Conservation (phyloP, 345 rosid genomes). For the Acer negundo region DNA sequence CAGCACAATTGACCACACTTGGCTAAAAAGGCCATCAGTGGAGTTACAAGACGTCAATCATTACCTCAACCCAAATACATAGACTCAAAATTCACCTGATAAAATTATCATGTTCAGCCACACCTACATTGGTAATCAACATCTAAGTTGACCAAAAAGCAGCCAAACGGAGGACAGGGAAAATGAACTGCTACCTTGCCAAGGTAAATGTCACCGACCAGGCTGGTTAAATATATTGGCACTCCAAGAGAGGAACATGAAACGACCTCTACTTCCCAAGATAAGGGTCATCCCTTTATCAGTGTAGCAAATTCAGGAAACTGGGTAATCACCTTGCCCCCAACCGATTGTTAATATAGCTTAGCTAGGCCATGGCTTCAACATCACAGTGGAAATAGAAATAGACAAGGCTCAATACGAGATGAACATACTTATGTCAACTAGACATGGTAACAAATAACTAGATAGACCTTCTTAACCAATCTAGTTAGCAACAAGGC, state of each 20-base stretch:
- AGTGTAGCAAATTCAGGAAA: background rate
- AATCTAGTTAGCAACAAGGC: background rate
- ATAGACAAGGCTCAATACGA: background rate
- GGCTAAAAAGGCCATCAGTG: constrained; percentile 28
- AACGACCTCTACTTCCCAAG: constrained; percentile 9
- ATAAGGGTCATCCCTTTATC: constrained; percentile 1
- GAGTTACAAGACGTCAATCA: constrained; percentile 23
- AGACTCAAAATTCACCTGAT: constrained; percentile 15
- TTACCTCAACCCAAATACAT: constrained; percentile 22
- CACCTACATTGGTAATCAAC: constrained; percentile 6
- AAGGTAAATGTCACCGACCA: constrained; percentile 6
- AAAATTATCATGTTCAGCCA: constrained; percentile 18
- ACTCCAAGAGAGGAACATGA: background rate
- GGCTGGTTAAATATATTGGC: background rate
- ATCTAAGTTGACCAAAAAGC: constrained; percentile 5
- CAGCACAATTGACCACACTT: constrained; percentile 31
- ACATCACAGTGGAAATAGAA: background rate
- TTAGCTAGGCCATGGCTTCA: constrained; percentile 9
- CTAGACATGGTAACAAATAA: background rate
- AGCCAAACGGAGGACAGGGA: background rate
- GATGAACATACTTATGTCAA: constrained; percentile 5
- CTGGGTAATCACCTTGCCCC: background rate
- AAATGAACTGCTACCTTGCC: constrained; percentile 14
- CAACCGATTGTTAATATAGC: background rate
- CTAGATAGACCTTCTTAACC: background rate